Evolutionary conservation across 768 basidiomycete genomes (phyloP).

Genomic region (Sarcodon sp.): DNA sequence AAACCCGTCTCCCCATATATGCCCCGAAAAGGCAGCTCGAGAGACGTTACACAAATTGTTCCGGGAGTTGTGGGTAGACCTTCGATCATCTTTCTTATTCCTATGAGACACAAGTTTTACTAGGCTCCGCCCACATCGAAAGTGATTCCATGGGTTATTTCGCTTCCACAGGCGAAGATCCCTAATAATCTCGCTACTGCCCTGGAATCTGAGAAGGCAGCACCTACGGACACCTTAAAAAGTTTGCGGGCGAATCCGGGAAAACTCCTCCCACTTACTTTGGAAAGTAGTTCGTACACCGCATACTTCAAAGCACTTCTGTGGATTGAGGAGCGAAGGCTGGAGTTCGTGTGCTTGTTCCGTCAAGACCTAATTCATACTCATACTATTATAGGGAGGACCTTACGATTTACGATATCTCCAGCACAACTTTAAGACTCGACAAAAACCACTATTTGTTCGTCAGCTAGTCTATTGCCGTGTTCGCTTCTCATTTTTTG

Average conservation of each 20-base stretch:
- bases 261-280: conserved; percentile 21
- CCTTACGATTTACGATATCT: conserved; percentile 22
- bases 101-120: neutral
- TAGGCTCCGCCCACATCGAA: neutral
- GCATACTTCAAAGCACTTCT: conserved; percentile 36
- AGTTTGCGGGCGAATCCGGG: neutral
- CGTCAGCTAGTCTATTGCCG: conserved; percentile 5
- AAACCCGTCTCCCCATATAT: conserved; percentile 33
- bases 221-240: neutral
- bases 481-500: neutral
- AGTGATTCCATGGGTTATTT: conserved; percentile 7
- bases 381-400: conserved; percentile 13
- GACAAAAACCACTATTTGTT: conserved; percentile 32
- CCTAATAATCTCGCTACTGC: neutral
- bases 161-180: conserved; percentile 5
- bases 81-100: neutral
- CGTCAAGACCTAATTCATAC: neutral
- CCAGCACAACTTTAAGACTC: conserved; percentile 20
- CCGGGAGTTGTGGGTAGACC: conserved; percentile 8
- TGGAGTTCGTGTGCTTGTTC: conserved; percentile 7
- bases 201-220: neutral
- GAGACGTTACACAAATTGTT: conserved; percentile 6
- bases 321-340: conserved; percentile 35
- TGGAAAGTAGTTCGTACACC: conserved; percentile 28
- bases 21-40: conserved; percentile 19